Base-by-base conservation (phyloP, 2,329 filamentous ascomycete species). In the Orbilia oligospora region DNA sequence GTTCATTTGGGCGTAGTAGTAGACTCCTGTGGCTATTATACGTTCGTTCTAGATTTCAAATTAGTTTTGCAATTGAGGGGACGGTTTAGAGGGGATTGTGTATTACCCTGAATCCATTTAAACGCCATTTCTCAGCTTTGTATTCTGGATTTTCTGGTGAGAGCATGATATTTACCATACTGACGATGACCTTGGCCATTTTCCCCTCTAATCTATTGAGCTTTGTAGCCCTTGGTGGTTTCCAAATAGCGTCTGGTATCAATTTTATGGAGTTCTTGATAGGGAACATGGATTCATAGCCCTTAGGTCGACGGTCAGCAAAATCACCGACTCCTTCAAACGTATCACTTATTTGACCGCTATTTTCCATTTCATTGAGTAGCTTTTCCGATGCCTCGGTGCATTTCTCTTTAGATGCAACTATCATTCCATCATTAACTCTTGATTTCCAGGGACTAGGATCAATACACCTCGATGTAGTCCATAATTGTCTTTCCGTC, bases 111-210 rank as follows among this genome's bases (percentile, higher is more conserved):
- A 46, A n/a, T 18, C 88, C 88, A 80, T 90, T 88, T 1, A 88
- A 81, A 79, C 89, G 88, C 87, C 88, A 90, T 0, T 83, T 84
- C 0, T 88, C 88, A 12, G 87, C 87, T 0, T 84, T 83, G 79
- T 89, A 91, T 1, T 88, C 86, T 3, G 51, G 51, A 5, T 36
- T 30, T 18, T 88, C 87, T 0, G 90, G 90, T 0, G 87, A 88
- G 0, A 91, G 84, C 51, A 90, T 86, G 61, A 91, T 87, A 48
- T 86, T 87, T 0, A 88, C 86, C 80, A 92, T 85, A 81, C 91
- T 91, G 38, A 91, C 87, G 61, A 92, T 89, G 36, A 92, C 83
- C 80, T 92, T 90, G 4, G 91, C 24, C 81, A 1, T 87, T 87
- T 4, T 83, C 81, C 0, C 85, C 80, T 8, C 41, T 16, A 67